Evolutionary conservation across 495 filamentous ascomycete species (phyloP).

Genomic region (Penicillium simplicissimum): DNA sequence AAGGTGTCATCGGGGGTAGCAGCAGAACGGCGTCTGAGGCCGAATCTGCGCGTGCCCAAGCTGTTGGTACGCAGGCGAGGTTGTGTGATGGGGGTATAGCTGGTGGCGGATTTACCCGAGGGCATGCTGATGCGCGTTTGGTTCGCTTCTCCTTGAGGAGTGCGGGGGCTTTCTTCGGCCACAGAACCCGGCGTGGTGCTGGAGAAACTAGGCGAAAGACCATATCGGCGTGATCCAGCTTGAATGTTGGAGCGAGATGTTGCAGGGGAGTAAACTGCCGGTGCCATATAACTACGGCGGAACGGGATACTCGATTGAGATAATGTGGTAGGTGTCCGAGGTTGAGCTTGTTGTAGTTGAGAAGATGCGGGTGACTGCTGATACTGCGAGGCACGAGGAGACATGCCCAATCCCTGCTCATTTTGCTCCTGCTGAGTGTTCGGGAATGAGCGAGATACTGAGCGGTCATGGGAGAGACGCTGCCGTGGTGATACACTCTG

Average conservation of each 20-base stretch:
- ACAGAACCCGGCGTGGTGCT: slow-evolving; percentile 22
- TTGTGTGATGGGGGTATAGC: slow-evolving; percentile 46
- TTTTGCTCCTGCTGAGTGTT: slow-evolving; percentile 25
- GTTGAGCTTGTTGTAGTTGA: slow-evolving; percentile 30
- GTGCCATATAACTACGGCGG: slow-evolving; percentile 46
- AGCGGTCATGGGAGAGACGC: slow-evolving; percentile 47
- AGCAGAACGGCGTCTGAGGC: slow-evolving; percentile 37
- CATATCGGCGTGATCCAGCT: slow-evolving; percentile 51
- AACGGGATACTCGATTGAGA: slow-evolving; percentile 44
- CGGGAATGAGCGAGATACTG: slow-evolving; percentile 31
- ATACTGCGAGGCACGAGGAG: slow-evolving; percentile 27
- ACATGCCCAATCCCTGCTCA: slow-evolving; percentile 25
- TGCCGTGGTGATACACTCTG: slow-evolving; percentile 36
- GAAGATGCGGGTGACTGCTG: slow-evolving; percentile 19
- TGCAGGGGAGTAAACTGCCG: slow-evolving; percentile 40
- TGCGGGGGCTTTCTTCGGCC: slow-evolving; percentile 26
- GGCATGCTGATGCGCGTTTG: slow-evolving; percentile 42
- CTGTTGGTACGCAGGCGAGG: slow-evolving; percentile 44
- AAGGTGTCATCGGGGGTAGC: slow-evolving; percentile 29
- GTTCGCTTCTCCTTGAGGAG: slow-evolving; percentile 28
- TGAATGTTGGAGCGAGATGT: slow-evolving; percentile 47
- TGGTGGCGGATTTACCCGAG: slow-evolving; percentile 42
- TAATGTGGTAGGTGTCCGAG: slow-evolving; percentile 42
- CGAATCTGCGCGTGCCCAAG: slow-evolving; percentile 42
- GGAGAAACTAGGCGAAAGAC: slow-evolving; percentile 31